phyloP scores from a whole-genome alignment of 257 asterid genomes.

The Ligustrum vulgare region DNA sequence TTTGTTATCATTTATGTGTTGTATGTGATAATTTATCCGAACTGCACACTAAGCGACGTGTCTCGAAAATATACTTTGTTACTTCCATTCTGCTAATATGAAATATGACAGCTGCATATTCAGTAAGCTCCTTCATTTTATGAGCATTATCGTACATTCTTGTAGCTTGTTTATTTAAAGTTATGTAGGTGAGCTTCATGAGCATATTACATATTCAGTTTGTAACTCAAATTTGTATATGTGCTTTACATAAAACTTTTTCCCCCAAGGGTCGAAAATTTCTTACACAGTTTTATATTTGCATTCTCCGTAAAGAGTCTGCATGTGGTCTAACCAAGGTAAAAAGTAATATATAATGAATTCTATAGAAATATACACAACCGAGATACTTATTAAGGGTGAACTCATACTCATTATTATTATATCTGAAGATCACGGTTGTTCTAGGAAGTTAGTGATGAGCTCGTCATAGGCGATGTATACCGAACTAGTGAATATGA shows the following conservation, averaged over 20 bases:
- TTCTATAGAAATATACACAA: neutral
- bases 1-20: neutral
- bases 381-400: neutral
- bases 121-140: neutral
- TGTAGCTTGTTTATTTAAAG: too few species aligned
- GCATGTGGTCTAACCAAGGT: neutral
- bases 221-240: constrained; percentile 36
- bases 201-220: constrained; percentile 19
- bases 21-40: neutral
- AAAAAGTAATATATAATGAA: neutral
- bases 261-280: constrained; percentile 1
- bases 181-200: constrained; percentile 10
- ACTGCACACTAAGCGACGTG: neutral
- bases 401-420: neutral
- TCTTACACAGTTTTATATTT: neutral
- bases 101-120: neutral
- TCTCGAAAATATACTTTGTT: too few species aligned
- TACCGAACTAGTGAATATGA: neutral
- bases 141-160: neutral
- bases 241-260: neutral
- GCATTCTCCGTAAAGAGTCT: neutral
- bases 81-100: too few species aligned
- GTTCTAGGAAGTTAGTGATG: neutral
- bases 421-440: too few species aligned
- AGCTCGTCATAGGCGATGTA: neutral